Conservation (phyloP, 192 early-diverging fungal species). For the Allomyces macrogynus region DNA sequence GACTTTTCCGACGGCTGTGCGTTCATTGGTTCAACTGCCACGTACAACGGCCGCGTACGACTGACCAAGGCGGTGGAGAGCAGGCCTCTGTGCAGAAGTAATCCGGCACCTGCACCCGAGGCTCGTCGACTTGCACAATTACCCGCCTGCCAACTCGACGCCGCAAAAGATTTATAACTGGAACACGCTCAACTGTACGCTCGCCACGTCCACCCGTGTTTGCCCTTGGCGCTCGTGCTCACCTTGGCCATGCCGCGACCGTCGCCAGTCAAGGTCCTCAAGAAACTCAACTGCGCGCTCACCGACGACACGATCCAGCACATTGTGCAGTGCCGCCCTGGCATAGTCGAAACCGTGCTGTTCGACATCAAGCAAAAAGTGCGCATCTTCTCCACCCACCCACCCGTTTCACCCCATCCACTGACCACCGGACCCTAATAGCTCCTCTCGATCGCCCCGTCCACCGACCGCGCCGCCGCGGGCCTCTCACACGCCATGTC, state of each 20-base stretch:
- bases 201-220: too few species aligned
- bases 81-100: constrained; percentile 17
- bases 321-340: constrained; percentile 22
- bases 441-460: too few species aligned
- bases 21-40: neutral
- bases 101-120: constrained; percentile 25
- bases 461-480: too few species aligned
- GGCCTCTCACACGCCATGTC: too few species aligned
- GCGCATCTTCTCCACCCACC: neutral
- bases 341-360: constrained; percentile 23
- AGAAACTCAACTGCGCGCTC: constrained; percentile 17
- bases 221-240: too few species aligned
- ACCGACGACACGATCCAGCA: constrained; percentile 17
- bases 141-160: constrained; percentile 24
- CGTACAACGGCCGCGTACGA: neutral
- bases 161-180: constrained; percentile 34
- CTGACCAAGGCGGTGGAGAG: neutral
- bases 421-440: too few species aligned
- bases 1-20: constrained; percentile 33
- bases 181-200: constrained; percentile 27
- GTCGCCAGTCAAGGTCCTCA: constrained; percentile 24
- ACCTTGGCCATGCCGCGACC: too few species aligned
- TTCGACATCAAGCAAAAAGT: constrained; percentile 23
- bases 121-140: constrained; percentile 31
- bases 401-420: neutral